Base-by-base conservation (phyloP, 179 eudicot species). In the Heliamphora ciliata region DNA sequence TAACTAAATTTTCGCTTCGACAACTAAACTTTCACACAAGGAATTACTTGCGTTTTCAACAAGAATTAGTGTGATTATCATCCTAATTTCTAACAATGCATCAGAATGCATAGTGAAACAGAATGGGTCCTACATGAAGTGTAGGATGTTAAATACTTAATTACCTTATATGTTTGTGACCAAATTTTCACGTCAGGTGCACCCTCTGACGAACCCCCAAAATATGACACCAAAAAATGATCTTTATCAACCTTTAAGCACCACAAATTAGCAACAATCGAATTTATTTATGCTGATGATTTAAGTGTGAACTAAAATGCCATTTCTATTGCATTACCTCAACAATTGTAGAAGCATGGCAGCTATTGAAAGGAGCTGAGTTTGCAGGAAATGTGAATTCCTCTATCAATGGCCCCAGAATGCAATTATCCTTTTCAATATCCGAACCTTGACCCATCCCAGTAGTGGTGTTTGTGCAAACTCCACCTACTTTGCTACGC, bases 341-440 rank as follows among this genome's bases (percentile, higher is more conserved):
- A 72, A 94, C 96, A 80, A 96, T 92, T 61, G 97, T 96, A 74
- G 99, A 94, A 83, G 99, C 99, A 84, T 96, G 99, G 74, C 98
- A 94, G 80, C 90, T 94, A 7, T 83, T 87, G 82, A 96, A 96
- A 17, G 96, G 91, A 59, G 88, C 82, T 10, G 93, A 88, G 66
- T 91, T 87, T 40, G 85, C 93, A 21, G 87, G 78, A 85, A 91
- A 94, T 68, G 96, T 94, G 84, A 92, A 90, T 79, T 93, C 94
- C 82, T 90, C 87, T 24, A 84, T 56, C 70, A 92, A 76, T 54
- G 86, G 84, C 31, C 56, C 81, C 48, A 86, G 77, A 84, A 86
- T 79, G 76, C 78, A 55, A 67, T 61, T 15, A 11, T 82, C 79
- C 46, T 82, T 78, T 66, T 74, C 52, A 51, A 76, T 61, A 58